phyloP scores from a whole-genome alignment of 140 eudicot genomes.

The Senecio squalidus region DNA sequence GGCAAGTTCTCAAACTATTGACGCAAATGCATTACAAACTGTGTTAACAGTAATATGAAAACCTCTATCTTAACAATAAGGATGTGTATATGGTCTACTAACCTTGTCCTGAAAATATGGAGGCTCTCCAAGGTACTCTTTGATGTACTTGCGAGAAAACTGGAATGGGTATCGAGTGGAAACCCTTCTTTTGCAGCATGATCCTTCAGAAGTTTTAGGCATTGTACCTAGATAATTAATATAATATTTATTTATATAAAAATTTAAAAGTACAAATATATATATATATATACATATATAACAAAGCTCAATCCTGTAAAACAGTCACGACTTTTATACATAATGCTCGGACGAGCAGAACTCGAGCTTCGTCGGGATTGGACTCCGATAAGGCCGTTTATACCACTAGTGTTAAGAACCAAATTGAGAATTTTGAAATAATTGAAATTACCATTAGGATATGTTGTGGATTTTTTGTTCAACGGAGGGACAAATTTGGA shows the following conservation, averaged over 20 bases:
- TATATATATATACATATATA: too few relatives aligned
- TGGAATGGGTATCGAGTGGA: conserved; percentile 62
- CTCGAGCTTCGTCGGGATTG: too few relatives aligned
- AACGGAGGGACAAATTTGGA: conserved; percentile 74
- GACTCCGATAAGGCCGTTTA: too few relatives aligned
- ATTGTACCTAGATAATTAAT: too few relatives aligned
- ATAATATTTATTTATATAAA: too few relatives aligned
- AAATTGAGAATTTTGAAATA: background rate
- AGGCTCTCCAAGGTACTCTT: conserved; percentile 61
- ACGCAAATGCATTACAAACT: conserved; percentile 11
- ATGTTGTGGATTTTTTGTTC: conserved; percentile 29
- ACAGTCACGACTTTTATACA: too few relatives aligned
- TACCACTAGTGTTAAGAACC: too few relatives aligned
- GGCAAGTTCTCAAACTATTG: conserved; percentile 57
- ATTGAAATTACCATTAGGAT: conserved; percentile 43
- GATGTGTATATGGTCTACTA: conserved; percentile 19
- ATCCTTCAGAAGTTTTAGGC: conserved; percentile 34
- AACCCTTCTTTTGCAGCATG: conserved; percentile 39
- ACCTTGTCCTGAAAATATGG: conserved; percentile 49
- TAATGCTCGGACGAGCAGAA: too few relatives aligned
- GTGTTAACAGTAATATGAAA: conserved; percentile 13
- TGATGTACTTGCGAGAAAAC: conserved; percentile 51
- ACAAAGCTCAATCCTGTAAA: too few relatives aligned
- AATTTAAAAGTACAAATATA: too few relatives aligned
- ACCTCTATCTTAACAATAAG: conserved; percentile 13